Evolutionary conservation across 1,139 yeast species (phyloP).

Genomic region (Sugiyamaella neomexicana): DNA sequence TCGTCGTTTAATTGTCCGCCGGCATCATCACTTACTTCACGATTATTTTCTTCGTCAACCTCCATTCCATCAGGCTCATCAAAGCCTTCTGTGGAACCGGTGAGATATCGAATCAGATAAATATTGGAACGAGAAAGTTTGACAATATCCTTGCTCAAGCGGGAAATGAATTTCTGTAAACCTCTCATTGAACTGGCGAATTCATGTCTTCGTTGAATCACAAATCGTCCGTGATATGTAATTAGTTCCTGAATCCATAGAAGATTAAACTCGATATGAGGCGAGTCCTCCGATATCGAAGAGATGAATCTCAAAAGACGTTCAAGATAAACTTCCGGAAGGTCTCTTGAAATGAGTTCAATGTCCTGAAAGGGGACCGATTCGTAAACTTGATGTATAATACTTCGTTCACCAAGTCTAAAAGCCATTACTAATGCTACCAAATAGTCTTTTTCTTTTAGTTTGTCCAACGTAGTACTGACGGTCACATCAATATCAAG

Average conservation of each 20-base stretch:
- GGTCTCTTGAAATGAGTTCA: slow-evolving; percentile 57
- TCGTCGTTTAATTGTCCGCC: slow-evolving; percentile 29
- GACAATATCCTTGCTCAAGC: slow-evolving; percentile 73
- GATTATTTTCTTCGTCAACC: slow-evolving; percentile 29
- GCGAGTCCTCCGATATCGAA: slow-evolving; percentile 61
- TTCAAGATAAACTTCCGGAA: slow-evolving; percentile 77
- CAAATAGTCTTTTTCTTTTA: slow-evolving; percentile 69
- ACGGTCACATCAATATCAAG: slow-evolving; percentile 92
- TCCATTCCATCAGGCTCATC: slow-evolving; percentile 28
- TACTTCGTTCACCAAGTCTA: slow-evolving; percentile 77
- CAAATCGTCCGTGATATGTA: slow-evolving; percentile 73
- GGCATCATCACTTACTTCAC: slow-evolving; percentile 29
- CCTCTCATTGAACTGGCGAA: slow-evolving; percentile 69
- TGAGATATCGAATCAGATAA: slow-evolving; percentile 50
- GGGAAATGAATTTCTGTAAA: slow-evolving; percentile 70
- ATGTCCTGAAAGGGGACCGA: slow-evolving; percentile 74
- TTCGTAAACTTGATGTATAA: slow-evolving; percentile 75
- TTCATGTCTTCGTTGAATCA: slow-evolving; percentile 60
- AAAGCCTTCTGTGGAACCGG: slow-evolving; percentile 27
- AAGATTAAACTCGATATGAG: slow-evolving; percentile 80
- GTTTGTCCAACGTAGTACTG: slow-evolving; percentile 61
- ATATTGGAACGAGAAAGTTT: slow-evolving; percentile 55
- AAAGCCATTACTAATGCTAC: slow-evolving; percentile 90
- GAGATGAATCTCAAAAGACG: slow-evolving; percentile 72
- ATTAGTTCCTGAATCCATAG: slow-evolving; percentile 75